These are phyloP conservation scores for Plasmodium cynomolgi DNA, from an alignment of 169 alveolate genomes.

Conservation along the genomic window DNA sequence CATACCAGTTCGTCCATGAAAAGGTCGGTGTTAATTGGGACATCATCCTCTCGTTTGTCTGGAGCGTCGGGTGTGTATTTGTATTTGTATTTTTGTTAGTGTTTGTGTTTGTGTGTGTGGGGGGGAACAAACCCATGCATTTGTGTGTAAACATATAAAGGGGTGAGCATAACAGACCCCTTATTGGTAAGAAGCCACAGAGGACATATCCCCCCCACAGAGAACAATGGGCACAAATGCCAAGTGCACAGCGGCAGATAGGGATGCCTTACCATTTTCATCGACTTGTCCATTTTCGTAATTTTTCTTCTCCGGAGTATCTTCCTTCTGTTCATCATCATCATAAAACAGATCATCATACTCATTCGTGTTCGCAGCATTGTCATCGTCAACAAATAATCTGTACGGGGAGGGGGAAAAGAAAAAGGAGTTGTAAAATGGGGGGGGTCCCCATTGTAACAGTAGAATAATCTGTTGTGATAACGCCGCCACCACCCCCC, in stretches of 20 bases:
- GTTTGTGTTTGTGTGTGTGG: too few species aligned
- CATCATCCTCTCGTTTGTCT: conserved; percentile 74
- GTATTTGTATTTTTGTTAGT: too few species aligned
- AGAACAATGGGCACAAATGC: neutral
- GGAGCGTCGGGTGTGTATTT: neutral
- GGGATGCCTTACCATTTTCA: conserved; percentile 77
- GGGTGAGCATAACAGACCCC: neutral
- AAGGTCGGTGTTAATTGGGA: conserved; percentile 66
- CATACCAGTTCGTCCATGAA: conserved; percentile 66
- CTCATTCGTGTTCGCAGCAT: conserved; percentile 86
- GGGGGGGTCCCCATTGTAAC: too few species aligned
- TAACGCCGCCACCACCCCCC: neutral
- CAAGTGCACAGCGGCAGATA: neutral
- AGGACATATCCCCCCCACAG: neutral
- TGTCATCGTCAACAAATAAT: conserved; percentile 90
- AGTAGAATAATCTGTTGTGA: neutral
- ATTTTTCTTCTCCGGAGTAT: conserved; percentile 69
- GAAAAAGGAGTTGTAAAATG: neutral
- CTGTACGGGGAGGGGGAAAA: conserved; percentile 41
- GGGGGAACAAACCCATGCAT: neutral
- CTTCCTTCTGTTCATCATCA: conserved; percentile 73
- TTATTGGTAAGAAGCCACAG: neutral
- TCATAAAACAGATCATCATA: conserved; percentile 85
- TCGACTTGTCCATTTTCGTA: conserved; percentile 71
- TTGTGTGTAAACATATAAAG: neutral